Percentiles rank a stretch among this genome's conserved stretches.
phyloP scores from a whole-genome alignment of 1,284 basidiomycete genomes.

The Austroboletus niveus region DNA sequence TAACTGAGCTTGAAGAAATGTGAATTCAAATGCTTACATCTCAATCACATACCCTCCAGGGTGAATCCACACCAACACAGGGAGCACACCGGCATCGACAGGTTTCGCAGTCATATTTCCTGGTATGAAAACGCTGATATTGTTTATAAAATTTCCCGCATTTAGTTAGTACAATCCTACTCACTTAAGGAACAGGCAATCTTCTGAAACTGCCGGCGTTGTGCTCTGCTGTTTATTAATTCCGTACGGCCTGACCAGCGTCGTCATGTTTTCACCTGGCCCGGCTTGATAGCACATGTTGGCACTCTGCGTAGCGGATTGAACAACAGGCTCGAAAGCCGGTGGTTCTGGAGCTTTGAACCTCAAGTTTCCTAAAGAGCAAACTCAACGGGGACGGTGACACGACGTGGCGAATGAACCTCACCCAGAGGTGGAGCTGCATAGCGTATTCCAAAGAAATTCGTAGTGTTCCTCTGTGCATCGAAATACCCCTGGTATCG shows the following conservation, averaged over 20 bases:
- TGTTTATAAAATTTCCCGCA: too few relatives aligned
- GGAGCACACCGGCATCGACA: background rate
- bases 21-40: background rate
- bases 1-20: conserved; percentile 4
- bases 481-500: conserved; percentile 15
- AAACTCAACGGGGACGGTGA: background rate
- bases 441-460: conserved; percentile 17
- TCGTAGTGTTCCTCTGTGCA: conserved; percentile 6
- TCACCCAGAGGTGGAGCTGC: conserved; percentile 17
- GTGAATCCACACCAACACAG: conserved; percentile 24
- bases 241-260: background rate
- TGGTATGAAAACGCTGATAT: conserved; percentile 12
- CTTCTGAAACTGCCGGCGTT: conserved; percentile 9
- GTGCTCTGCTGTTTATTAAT: conserved; percentile 1
- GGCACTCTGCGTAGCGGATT: conserved; percentile 15
- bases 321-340: background rate
- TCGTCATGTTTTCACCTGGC: background rate
- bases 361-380: conserved; percentile 18
- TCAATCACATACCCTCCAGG: conserved; percentile 17
- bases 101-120: conserved; percentile 2
- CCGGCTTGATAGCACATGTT: conserved; percentile 11
- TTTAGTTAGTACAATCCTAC: background rate
- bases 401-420: background rate
- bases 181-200: conserved; percentile 25
- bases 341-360: conserved; percentile 19